These are phyloP conservation scores for Immersiporthe knoxdaviesiana DNA, from an alignment of 2,329 filamentous ascomycete species.

Conservation along the genomic window DNA sequence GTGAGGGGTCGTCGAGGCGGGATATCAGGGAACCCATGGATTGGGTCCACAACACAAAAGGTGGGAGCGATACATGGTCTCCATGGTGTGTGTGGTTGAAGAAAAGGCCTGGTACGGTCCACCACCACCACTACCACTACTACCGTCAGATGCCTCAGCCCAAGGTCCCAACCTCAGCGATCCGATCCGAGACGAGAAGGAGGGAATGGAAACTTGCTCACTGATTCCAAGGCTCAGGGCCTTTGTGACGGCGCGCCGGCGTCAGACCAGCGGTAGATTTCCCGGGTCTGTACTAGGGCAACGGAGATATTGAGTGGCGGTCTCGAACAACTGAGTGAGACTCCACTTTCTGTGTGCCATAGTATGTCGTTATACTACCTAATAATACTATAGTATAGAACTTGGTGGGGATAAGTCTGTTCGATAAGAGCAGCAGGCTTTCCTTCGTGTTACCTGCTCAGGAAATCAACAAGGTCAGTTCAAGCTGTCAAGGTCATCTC, in stretches of 20 bases:
- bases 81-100: background rate
- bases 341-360: background rate
- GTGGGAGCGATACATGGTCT: background rate
- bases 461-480: background rate
- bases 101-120: background rate
- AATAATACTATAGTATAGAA: background rate
- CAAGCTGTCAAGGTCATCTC: no score
- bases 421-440: background rate
- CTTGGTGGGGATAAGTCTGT: background rate
- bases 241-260: background rate
- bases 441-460: background rate
- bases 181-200: background rate
- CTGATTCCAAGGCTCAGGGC: background rate
- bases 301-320: background rate
- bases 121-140: background rate
- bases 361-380: background rate
- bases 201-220: conserved; percentile 13
- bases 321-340: background rate
- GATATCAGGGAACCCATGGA: background rate
- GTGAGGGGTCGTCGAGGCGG: background rate
- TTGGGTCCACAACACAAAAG: background rate
- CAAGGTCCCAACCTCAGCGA: background rate
- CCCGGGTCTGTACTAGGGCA: conserved; percentile 1
- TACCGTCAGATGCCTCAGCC: background rate
- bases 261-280: conserved; percentile 4